Percentiles rank a stretch among this genome's conserved stretches.
Conservation (phyloP, 2,329 filamentous ascomycete species). For the Neofusicoccum parvum region DNA sequence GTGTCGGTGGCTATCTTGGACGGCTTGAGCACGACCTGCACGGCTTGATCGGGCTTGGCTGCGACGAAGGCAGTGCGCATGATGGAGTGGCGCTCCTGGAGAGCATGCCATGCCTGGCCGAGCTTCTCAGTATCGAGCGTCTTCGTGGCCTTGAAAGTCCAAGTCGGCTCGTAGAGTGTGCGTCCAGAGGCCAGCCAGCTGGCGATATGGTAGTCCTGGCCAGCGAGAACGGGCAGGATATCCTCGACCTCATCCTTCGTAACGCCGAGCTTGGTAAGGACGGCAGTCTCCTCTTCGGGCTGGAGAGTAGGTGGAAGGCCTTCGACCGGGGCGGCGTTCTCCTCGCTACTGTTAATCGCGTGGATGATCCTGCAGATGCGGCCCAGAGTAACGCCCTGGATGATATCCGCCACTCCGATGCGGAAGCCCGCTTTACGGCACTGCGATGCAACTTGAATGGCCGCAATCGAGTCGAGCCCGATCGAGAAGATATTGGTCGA, state of each 20-base stretch:
- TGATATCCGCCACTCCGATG: constrained; percentile 19
- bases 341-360: not conserved
- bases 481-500: constrained; percentile 22
- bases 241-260: constrained; percentile 8
- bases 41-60: constrained; percentile 27
- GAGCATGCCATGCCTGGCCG: constrained; percentile 31
- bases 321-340: not conserved
- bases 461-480: constrained; percentile 21
- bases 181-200: constrained; percentile 16
- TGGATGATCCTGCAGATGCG: constrained; percentile 13
- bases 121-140: constrained; percentile 31
- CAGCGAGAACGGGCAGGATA: constrained; percentile 16
- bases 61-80: constrained; percentile 39
- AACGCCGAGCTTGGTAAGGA: not conserved
- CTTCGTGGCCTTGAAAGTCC: constrained; percentile 13
- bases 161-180: constrained; percentile 20
- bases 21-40: constrained; percentile 36
- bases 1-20: constrained; percentile 23
- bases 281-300: not conserved
- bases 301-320: not conserved
- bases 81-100: constrained; percentile 36
- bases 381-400: constrained; percentile 17
- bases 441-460: constrained; percentile 19
- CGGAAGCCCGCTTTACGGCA: constrained; percentile 17
- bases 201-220: constrained; percentile 20